Conservation (phyloP, 352 stramenopile genomes). For the Phytophthora cactorum region DNA sequence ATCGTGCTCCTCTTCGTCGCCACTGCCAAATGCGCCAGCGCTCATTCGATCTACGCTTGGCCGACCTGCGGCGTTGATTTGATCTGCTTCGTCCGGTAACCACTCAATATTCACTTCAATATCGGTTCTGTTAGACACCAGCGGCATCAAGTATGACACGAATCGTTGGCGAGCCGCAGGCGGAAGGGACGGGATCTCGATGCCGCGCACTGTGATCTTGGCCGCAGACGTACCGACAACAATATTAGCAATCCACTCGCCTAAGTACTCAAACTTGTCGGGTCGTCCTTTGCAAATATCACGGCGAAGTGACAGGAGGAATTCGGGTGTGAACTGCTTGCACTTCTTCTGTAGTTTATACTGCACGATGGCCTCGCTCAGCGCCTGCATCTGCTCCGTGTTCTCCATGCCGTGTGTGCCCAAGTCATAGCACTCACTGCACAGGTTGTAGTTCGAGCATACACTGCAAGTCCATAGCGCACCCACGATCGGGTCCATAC, state of each 20-base stretch:
- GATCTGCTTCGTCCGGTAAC: constrained; percentile 65
- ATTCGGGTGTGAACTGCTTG: constrained; percentile 79
- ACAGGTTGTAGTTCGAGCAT: constrained; percentile 77
- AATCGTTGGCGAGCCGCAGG: constrained; percentile 68
- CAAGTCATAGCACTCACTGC: constrained; percentile 70
- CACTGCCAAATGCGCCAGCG: constrained; percentile 22
- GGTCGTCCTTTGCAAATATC: constrained; percentile 83
- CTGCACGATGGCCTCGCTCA: constrained; percentile 75
- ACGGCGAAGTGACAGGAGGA: constrained; percentile 70
- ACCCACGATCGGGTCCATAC: constrained; percentile 69
- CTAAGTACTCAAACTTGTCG: constrained; percentile 87
- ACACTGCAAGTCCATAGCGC: constrained; percentile 75
- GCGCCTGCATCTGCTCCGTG: constrained; percentile 65
- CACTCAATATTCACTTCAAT: constrained; percentile 89
- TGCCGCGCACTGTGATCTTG: constrained; percentile 83
- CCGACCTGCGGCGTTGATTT: constrained; percentile 38
- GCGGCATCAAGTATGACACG: constrained; percentile 75
- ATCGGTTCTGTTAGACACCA: constrained; percentile 83
- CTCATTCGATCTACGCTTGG: constrained; percentile 49
- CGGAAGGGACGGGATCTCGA: constrained; percentile 76
- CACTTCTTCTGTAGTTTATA: constrained; percentile 78
- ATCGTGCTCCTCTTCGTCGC: constrained; percentile 32
- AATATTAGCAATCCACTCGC: constrained; percentile 82
- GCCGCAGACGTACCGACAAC: constrained; percentile 65
- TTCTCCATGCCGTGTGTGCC: constrained; percentile 82